Evolutionary conservation across 176 grass and related monocot genomes (phyloP), one percentile per base, ranked within the genome.

Genomic region (Tuctoria greenei): DNA sequence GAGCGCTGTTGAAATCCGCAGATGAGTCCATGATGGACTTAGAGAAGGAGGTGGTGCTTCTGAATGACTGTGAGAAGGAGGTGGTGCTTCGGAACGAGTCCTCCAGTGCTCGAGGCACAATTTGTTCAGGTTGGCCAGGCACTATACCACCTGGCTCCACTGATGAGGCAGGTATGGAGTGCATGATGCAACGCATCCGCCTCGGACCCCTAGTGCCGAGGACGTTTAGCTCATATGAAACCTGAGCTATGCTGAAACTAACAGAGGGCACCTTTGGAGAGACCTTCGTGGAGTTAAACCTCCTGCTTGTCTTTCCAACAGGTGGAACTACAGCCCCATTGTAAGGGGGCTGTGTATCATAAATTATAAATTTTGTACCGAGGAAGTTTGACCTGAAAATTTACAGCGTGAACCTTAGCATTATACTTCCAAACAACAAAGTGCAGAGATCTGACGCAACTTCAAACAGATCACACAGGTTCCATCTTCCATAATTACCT

Each of bases 331-430:
- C 57, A 63, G 83, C 82, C 18, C 81, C 81, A 28, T 90, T 88
- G 72, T 93, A 90, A 0, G 92, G 85, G 15, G 89, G 85, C 47
- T 93, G 96, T 14, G 96, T 90, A 72, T 99, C 96, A 47, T 90
- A 93, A 54, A 99, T 82, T 86, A 92, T 49, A 81, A 99, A 99
- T 39, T 95, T 99, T 7, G 96, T 99, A 18, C 96, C 96, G 13
- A 99, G 87, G 84, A 99, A 99, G 55, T 99, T 99, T 61, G 96
- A 99, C 66, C 96, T 99, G 90, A 20, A 81, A 75, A 55, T 21
- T 60, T 15, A 35, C 27, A 79, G 16, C 0, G 0, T 1, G 49
- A 47, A 28, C 20, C 10, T 73, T 49, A 1, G 45, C 68, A 2
- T 36, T 28, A 46, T 23, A 56, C 5, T 18, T 35, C 10, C 37